A percentile compares a stretch with the other conserved stretches of the same genome.
These are phyloP conservation scores for Saturnispora zaruensis DNA, from an alignment of 805 yeast genomes.

Conservation along the genomic window DNA sequence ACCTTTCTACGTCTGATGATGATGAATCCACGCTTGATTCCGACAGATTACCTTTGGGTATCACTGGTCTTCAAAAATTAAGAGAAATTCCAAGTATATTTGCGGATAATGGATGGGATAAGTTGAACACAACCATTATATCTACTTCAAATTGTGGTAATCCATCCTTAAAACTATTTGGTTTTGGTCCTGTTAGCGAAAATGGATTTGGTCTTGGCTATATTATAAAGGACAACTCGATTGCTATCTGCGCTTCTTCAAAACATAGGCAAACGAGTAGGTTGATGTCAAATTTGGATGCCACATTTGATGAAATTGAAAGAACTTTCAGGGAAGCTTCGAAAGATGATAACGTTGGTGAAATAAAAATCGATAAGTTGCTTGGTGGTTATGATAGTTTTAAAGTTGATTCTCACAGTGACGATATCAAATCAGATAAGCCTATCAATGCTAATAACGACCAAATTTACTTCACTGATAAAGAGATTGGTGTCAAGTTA, in stretches of 20 bases:
- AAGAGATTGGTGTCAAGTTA: slow-evolving; percentile 59
- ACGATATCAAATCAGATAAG: slow-evolving; percentile 36
- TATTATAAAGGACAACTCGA: slow-evolving; percentile 71
- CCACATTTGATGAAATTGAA: slow-evolving; percentile 52
- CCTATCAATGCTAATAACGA: slow-evolving; percentile 4
- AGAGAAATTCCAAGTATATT: slow-evolving; percentile 61
- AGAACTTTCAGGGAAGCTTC: slow-evolving; percentile 35
- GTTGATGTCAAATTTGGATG: slow-evolving; percentile 58
- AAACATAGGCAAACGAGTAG: slow-evolving; percentile 83
- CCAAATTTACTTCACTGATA: slow-evolving; percentile 18
- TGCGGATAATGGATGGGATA: slow-evolving; percentile 84
- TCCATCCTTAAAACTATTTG: slow-evolving; percentile 78
- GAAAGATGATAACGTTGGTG: slow-evolving; percentile 12
- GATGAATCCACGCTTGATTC: slow-evolving; percentile 29
- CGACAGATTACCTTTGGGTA: slow-evolving; percentile 20
- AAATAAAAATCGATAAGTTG: slow-evolving; percentile 26
- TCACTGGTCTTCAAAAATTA: slow-evolving; percentile 17
- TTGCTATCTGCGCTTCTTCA: slow-evolving; percentile 75
- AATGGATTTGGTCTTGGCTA: slow-evolving; percentile 94
- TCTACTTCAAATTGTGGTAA: slow-evolving; percentile 90
- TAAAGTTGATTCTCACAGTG: slow-evolving; percentile 51
- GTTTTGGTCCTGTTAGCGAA: slow-evolving; percentile 84
- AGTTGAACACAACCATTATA: slow-evolving; percentile 66
- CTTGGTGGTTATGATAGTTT: slow-evolving; percentile 87
- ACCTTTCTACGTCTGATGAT: slow-evolving; percentile 9